Evolutionary conservation across 768 basidiomycete genomes (phyloP).

Genomic region (Lepiota subincarnata): DNA sequence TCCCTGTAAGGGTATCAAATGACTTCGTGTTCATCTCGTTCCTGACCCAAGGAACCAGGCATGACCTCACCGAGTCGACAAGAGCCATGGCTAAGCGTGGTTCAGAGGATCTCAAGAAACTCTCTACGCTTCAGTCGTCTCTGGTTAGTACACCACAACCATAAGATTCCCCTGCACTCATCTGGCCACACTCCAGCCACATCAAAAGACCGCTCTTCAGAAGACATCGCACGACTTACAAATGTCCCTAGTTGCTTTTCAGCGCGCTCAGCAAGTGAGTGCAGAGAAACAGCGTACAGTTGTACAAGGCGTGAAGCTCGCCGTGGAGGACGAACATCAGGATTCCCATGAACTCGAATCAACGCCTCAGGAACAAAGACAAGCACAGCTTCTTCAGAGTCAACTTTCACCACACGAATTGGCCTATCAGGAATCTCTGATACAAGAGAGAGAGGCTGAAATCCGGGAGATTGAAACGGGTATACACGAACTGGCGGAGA

Average conservation of each 20-base stretch:
- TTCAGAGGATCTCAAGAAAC: conserved; percentile 88
- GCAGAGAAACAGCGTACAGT: conserved; percentile 87
- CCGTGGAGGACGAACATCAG: conserved; percentile 69
- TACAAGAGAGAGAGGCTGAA: conserved; percentile 90
- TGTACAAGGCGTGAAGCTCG: conserved; percentile 81
- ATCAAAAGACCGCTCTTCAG: conserved; percentile 78
- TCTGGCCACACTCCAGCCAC: conserved; percentile 44
- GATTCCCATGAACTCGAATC: conserved; percentile 34
- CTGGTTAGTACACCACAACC: conserved; percentile 40
- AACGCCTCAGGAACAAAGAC: conserved; percentile 51
- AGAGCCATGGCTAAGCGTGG: conserved; percentile 93
- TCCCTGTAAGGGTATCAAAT: conserved; percentile 63
- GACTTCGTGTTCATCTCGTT: background rate
- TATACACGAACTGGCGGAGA: conserved; percentile 93
- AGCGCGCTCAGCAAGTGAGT: conserved; percentile 85
- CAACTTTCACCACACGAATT: conserved; percentile 89
- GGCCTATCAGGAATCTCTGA: conserved; percentile 92
- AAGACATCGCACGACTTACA: conserved; percentile 95
- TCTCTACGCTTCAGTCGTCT: conserved; percentile 62
- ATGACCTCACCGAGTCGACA: conserved; percentile 92
- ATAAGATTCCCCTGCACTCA: background rate
- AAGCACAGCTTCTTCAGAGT: conserved; percentile 64
- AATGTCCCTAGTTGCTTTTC: conserved; percentile 85
- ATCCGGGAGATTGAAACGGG: conserved; percentile 96
- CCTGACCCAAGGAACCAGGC: conserved; percentile 40